A percentile compares a stretch with the other conserved stretches of the same genome.
Evolutionary conservation across 768 basidiomycete genomes (phyloP).

Genomic region (Rhodotorula babjevae): DNA sequence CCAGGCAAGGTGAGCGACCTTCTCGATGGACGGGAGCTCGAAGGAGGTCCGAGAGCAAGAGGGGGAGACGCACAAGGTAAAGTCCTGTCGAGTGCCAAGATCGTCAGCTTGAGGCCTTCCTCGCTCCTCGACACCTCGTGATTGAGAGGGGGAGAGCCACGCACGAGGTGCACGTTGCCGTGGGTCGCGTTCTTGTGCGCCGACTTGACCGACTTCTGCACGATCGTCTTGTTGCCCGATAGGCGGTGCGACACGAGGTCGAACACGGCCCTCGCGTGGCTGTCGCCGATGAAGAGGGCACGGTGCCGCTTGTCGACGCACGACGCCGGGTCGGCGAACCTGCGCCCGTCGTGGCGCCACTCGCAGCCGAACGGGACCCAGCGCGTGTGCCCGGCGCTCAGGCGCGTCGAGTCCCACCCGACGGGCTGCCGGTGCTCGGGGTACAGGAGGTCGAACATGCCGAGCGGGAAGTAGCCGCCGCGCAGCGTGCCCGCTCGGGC

Average conservation of each 20-base stretch:
- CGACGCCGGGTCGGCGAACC: constrained; percentile 5
- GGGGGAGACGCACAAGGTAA: neutral
- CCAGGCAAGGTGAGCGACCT: neutral
- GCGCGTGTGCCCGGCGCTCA: neutral
- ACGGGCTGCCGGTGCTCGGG: neutral
- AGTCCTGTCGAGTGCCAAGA: neutral
- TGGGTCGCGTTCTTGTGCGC: constrained; percentile 15
- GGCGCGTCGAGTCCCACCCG: constrained; percentile 14
- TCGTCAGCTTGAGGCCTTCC: neutral
- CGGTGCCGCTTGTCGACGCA: neutral
- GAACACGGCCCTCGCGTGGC: constrained; percentile 12
- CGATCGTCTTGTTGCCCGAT: neutral
- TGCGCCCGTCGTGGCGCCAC: constrained; percentile 9
- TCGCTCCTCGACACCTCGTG: no score
- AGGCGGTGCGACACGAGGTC: neutral
- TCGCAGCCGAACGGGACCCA: constrained; percentile 7
- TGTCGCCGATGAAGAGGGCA: constrained; percentile 17
- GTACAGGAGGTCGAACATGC: neutral
- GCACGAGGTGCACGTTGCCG: constrained; percentile 24
- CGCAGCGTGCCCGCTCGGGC: neutral
- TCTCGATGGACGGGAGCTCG: no score
- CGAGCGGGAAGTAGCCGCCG: constrained; percentile 16
- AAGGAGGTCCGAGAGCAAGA: neutral
- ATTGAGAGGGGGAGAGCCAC: neutral
- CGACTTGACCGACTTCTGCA: neutral